Evolutionary conservation across 2,329 filamentous ascomycete species (phyloP).

Genomic region (Diplodia seriata): DNA sequence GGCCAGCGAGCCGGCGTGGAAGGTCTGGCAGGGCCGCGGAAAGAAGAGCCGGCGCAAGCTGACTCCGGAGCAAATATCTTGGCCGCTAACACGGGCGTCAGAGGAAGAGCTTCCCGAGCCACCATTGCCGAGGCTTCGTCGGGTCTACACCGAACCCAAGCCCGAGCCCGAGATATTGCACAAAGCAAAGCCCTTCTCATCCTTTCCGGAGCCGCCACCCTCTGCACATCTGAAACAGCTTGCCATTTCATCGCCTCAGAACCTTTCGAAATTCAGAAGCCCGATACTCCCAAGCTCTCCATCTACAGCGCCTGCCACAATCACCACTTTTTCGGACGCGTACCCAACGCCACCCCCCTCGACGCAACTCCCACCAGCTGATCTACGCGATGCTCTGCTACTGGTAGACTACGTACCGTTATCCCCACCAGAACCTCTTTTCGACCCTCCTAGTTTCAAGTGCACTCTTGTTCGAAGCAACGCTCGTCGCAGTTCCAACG

Average conservation of each 20-base stretch:
- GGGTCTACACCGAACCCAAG: conserved; percentile 7
- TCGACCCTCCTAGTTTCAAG: conserved; percentile 1
- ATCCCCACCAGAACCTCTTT: conserved; percentile 13
- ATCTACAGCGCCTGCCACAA: neutral
- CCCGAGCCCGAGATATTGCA: neutral
- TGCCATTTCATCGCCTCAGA: neutral
- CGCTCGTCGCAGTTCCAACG: conserved; percentile 16
- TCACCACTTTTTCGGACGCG: neutral
- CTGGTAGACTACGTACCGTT: neutral
- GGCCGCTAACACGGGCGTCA: conserved; percentile 26
- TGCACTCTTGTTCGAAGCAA: conserved; percentile 25
- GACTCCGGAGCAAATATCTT: conserved; percentile 21
- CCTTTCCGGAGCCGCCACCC: conserved; percentile 17
- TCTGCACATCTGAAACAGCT: neutral
- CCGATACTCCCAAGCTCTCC: neutral
- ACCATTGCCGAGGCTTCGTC: conserved; percentile 6
- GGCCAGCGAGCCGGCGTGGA: conserved; percentile 23
- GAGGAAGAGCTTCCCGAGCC: conserved; percentile 10
- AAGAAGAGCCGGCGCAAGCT: conserved; percentile 19
- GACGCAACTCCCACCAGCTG: conserved; percentile 8
- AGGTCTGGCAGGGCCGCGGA: neutral
- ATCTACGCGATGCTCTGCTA: conserved; percentile 18
- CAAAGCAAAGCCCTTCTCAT: conserved; percentile 5
- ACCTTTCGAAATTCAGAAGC: neutral
- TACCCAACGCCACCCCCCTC: conserved; percentile 26